These are phyloP conservation scores for Cucurbita ficifolia DNA, from an alignment of 306 rosid species.

Conservation along the genomic window DNA sequence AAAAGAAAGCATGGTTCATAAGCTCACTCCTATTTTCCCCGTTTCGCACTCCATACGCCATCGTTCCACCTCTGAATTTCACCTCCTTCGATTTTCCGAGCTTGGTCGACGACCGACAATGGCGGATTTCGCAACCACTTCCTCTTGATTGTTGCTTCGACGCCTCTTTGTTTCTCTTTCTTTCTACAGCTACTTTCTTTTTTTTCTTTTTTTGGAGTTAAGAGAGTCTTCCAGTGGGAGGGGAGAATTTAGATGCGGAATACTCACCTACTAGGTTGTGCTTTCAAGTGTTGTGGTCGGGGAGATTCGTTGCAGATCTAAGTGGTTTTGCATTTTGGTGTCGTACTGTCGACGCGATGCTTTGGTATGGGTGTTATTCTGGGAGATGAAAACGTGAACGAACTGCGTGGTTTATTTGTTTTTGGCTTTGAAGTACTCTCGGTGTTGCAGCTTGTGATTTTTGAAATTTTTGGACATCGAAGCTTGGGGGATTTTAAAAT, in stretches of 20 bases:
- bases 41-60: conserved; percentile 22
- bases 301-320: conserved; percentile 25
- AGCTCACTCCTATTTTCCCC: conserved; percentile 21
- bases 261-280: not conserved
- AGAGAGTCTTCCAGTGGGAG: not conserved
- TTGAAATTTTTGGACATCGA: conserved; percentile 7
- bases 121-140: not conserved
- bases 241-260: not conserved
- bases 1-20: not conserved
- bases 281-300: not conserved
- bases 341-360: conserved; percentile 5
- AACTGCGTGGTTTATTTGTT: conserved; percentile 7
- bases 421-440: conserved; percentile 1
- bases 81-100: conserved; percentile 3
- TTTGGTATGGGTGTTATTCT: conserved; percentile 11
- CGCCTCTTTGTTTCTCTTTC: not conserved
- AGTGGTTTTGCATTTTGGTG: conserved; percentile 6
- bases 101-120: not conserved
- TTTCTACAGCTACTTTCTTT: not conserved
- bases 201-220: not conserved
- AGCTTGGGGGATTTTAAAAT: conserved; percentile 25
- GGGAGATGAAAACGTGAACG: conserved; percentile 12
- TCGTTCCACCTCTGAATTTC: conserved; percentile 23
- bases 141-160: not conserved
- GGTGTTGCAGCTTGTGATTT: conserved; percentile 9